phyloP scores from a whole-genome alignment of 495 filamentous ascomycete genomes.

The Trichoderma virens region DNA sequence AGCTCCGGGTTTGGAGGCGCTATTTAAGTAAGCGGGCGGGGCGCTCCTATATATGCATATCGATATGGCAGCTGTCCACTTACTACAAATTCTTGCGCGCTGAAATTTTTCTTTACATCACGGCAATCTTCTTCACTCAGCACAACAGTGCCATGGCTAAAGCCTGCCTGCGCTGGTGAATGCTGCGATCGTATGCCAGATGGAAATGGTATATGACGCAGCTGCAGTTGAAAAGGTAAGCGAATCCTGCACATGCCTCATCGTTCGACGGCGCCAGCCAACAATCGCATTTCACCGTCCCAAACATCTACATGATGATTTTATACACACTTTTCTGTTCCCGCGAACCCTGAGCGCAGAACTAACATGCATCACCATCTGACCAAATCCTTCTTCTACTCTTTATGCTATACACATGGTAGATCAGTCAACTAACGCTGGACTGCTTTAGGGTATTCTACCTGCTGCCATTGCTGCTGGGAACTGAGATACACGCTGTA shows the following conservation, averaged over 20 bases:
- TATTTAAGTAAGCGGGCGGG: neutral
- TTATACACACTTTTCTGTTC: slow-evolving; percentile 35
- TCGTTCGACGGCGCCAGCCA: neutral
- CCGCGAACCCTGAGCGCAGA: slow-evolving; percentile 78
- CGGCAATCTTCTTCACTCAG: neutral
- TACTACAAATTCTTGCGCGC: neutral
- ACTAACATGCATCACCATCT: slow-evolving; percentile 99
- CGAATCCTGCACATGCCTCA: neutral
- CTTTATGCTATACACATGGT: slow-evolving; percentile 11
- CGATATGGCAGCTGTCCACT: neutral
- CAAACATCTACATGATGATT: slow-evolving; percentile 14
- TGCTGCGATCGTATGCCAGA: neutral
- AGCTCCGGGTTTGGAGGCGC: neutral
- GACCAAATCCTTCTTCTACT: slow-evolving; percentile 38
- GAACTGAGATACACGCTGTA: neutral
- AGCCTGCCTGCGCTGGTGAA: neutral
- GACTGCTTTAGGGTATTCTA: slow-evolving; percentile 11
- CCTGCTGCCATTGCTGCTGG: neutral
- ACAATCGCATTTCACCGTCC: neutral
- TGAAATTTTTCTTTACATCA: neutral
- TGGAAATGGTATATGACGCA: neutral
- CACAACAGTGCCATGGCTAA: neutral
- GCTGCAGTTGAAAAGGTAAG: neutral
- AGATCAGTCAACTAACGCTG: slow-evolving; percentile 16
- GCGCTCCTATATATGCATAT: neutral